phyloP scores from a whole-genome alignment of 2,329 filamentous ascomycete species.

The Monilinia laxa region DNA sequence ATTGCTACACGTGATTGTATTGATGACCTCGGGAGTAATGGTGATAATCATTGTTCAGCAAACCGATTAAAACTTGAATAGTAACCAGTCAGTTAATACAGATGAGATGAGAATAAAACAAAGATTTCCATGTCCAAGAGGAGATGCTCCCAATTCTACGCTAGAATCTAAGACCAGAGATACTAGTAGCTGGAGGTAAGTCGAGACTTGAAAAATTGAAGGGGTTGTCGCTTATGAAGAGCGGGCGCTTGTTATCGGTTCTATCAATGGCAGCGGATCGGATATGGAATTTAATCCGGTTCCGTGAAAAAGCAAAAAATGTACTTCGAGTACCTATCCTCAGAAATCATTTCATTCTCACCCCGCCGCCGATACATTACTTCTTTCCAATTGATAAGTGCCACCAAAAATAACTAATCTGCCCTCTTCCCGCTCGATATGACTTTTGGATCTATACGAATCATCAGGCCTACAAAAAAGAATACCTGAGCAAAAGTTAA shows the following conservation, averaged over 20 bases:
- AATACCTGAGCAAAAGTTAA: neutral
- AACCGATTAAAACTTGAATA: too few species aligned
- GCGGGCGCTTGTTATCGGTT: conserved; percentile 2
- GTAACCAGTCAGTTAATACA: too few species aligned
- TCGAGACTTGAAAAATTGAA: neutral
- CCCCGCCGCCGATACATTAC: neutral
- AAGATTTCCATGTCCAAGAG: neutral
- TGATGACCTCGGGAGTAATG: too few species aligned
- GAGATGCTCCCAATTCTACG: neutral
- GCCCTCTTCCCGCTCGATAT: conserved; percentile 10
- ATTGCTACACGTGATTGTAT: neutral
- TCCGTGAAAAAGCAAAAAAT: conserved; percentile 21
- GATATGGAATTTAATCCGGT: conserved; percentile 15
- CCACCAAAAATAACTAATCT: neutral
- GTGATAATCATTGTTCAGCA: too few species aligned
- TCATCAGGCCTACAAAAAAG: conserved; percentile 13
- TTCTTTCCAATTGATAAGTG: neutral
- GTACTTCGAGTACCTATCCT: neutral
- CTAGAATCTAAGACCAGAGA: neutral
- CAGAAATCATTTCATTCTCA: conserved; percentile 5
- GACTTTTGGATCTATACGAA: conserved; percentile 16
- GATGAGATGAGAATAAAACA: too few species aligned
- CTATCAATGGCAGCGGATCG: neutral
- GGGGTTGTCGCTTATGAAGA: conserved; percentile 6
- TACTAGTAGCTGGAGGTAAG: neutral